These are phyloP conservation scores for Fusarium miscanthi DNA, from an alignment of 2,329 filamentous ascomycete species.

Conservation along the genomic window DNA sequence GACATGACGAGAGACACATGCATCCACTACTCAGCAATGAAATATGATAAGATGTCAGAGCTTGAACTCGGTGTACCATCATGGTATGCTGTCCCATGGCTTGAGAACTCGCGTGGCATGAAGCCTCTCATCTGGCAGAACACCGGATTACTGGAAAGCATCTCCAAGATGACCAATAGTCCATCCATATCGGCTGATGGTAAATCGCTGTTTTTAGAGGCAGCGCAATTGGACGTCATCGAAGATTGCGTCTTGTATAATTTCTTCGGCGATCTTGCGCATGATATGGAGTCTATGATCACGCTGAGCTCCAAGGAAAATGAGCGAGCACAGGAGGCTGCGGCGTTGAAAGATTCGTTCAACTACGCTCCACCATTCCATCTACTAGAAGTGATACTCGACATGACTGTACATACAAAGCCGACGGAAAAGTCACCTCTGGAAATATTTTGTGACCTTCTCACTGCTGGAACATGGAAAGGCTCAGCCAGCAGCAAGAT, in stretches of 20 bases:
- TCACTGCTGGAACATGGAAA: neutral
- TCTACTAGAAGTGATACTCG: neutral
- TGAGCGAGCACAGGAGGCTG: neutral
- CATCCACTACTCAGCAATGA: neutral
- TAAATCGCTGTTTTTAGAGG: neutral
- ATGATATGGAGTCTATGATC: neutral
- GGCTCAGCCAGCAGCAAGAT: rapidly evolving
- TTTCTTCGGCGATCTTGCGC: neutral
- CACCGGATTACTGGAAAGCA: rapidly evolving
- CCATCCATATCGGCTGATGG: neutral
- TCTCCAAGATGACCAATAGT: neutral
- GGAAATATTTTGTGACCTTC: neutral
- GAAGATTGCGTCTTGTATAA: neutral
- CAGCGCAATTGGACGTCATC: neutral
- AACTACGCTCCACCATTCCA: neutral
- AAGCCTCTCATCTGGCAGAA: neutral
- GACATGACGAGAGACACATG: neutral
- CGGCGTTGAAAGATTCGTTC: neutral
- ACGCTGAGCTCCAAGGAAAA: neutral
- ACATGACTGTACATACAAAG: neutral
- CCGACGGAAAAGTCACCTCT: neutral
- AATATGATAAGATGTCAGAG: neutral
- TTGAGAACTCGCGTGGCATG: neutral
- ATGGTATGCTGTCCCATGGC: neutral
- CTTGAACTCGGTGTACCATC: neutral